These are phyloP conservation scores for Ballota nigra DNA, from an alignment of 257 asterid genomes.

Conservation along the genomic window DNA sequence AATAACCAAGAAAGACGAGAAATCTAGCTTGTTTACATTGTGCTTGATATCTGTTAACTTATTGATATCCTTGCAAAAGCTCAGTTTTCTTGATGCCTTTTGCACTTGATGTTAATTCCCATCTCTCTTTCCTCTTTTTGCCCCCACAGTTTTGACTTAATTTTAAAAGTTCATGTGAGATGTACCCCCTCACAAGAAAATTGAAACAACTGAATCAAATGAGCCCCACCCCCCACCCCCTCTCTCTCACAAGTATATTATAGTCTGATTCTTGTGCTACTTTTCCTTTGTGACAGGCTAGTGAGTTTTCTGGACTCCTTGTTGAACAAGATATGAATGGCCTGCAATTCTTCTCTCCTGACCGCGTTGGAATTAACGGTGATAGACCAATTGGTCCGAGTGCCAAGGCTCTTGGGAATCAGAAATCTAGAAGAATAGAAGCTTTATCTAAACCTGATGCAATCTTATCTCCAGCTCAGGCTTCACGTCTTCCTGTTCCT, in stretches of 20 bases:
- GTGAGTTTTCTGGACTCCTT: slow-evolving; percentile 46
- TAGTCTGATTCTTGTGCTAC: slow-evolving; percentile 8
- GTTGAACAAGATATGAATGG: slow-evolving; percentile 57
- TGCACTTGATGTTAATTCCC: neutral
- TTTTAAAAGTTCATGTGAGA: neutral
- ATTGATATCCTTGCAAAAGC: neutral
- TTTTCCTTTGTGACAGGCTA: slow-evolving; percentile 40
- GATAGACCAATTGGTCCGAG: slow-evolving; percentile 38
- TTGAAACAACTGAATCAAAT: neutral
- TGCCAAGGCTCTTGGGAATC: slow-evolving; percentile 42
- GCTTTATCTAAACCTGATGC: slow-evolving; percentile 37
- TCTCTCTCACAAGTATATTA: neutral
- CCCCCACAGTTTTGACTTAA: neutral
- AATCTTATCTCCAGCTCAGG: slow-evolving; percentile 39
- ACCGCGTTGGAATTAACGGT: slow-evolving; percentile 47
- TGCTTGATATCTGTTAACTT: neutral
- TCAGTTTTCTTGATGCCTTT: slow-evolving; percentile 2
- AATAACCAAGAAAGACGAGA: slow-evolving; percentile 13
- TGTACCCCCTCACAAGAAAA: neutral
- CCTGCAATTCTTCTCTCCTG: slow-evolving; percentile 54
- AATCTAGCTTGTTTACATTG: slow-evolving; percentile 4
- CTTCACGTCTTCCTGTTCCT: slow-evolving; percentile 46
- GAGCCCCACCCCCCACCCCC: neutral
- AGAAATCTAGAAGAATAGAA: slow-evolving; percentile 38
- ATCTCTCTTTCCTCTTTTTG: neutral